These are phyloP conservation scores for Teunomyces barrocoloradensis DNA, from an alignment of 805 yeast genomes.

Conservation along the genomic window DNA sequence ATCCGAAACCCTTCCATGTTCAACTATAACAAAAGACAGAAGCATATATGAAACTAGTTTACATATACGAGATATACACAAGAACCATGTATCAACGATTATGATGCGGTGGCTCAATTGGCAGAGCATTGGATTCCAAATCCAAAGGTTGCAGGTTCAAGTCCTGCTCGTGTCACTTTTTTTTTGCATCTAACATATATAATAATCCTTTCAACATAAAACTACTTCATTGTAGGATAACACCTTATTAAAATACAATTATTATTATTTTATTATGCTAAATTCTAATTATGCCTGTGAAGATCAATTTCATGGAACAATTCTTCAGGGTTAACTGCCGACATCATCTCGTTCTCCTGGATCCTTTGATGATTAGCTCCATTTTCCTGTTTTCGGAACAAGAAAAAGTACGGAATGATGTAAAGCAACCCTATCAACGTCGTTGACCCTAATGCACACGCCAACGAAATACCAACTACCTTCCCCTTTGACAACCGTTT, in stretches of 20 bases:
- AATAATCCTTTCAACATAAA: not conserved
- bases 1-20: too few relatives aligned
- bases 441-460: constrained; percentile 45
- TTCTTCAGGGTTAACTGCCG: constrained; percentile 43
- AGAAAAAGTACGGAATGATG: constrained; percentile 36
- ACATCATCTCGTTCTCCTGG: constrained; percentile 44
- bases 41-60: too few relatives aligned
- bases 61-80: too few relatives aligned
- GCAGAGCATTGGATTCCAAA: constrained; percentile 47
- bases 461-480: constrained; percentile 44
- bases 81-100: not conserved
- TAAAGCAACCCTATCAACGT: constrained; percentile 40
- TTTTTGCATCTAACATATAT: constrained; percentile 4
- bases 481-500: constrained; percentile 34
- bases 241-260: not conserved
- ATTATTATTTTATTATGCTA: constrained; percentile 1
- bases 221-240: too few relatives aligned
- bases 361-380: constrained; percentile 28
- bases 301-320: constrained; percentile 45
- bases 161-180: constrained; percentile 73
- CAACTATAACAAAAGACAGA: too few relatives aligned
- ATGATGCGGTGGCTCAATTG: constrained; percentile 23
- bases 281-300: constrained; percentile 27
- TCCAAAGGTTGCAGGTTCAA: constrained; percentile 87
- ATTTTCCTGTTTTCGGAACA: constrained; percentile 28